Evolutionary conservation across 1,139 yeast genomes (phyloP).

Genomic region (Geotrichum siamense): DNA sequence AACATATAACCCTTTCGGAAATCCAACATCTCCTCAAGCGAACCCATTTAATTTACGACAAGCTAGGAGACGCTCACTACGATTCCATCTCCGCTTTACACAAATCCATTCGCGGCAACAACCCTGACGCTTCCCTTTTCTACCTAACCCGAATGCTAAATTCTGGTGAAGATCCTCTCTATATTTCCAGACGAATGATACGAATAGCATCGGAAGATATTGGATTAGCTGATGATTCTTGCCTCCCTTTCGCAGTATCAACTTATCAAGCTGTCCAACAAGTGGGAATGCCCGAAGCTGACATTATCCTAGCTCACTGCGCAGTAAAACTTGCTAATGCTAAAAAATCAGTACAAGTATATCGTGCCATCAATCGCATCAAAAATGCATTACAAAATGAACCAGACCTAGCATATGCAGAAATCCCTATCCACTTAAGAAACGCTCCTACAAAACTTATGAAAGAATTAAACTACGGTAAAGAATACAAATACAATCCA

Average conservation of each 20-base stretch:
- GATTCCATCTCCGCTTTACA: conserved; percentile 94
- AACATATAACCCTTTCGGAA: conserved; percentile 35
- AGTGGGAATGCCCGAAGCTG: conserved; percentile 97
- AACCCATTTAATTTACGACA: conserved; percentile 67
- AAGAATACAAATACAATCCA: conserved; percentile 85
- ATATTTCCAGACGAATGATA: conserved; percentile 86
- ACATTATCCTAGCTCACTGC: conserved; percentile 82
- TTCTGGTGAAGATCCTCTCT: conserved; percentile 92
- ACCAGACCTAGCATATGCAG: conserved; percentile 49
- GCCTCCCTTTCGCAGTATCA: conserved; percentile 81
- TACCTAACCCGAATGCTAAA: conserved; percentile 80
- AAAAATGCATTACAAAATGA: conserved; percentile 51
- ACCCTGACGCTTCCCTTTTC: conserved; percentile 83
- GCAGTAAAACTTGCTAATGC: conserved; percentile 83
- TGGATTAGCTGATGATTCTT: conserved; percentile 73
- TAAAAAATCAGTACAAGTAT: conserved; percentile 76
- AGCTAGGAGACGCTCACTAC: conserved; percentile 86
- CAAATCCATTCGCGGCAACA: conserved; percentile 79
- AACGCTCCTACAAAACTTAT: conserved; percentile 91
- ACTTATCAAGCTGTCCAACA: conserved; percentile 83
- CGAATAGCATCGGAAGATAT: conserved; percentile 89
- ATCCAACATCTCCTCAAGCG: conserved; percentile 36
- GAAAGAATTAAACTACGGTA: conserved; percentile 82
- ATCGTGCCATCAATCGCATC: conserved; percentile 66
- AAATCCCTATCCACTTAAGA: conserved; percentile 54